phyloP scores from a whole-genome alignment of 139 green algal species.

The Coelastrella sp. region DNA sequence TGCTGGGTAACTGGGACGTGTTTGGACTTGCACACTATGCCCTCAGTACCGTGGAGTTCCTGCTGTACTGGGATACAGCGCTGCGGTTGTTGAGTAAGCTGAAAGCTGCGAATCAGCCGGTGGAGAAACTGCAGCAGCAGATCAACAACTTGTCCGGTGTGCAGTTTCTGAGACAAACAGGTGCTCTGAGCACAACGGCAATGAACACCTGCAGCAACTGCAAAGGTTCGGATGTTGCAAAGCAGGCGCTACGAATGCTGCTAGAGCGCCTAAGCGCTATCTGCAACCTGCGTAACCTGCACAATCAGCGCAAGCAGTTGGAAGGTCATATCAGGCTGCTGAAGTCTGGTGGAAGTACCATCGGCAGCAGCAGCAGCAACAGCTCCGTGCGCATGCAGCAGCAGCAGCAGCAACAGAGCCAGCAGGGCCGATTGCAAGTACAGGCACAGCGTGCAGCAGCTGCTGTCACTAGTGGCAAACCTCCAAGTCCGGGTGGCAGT shows the following conservation, averaged over 20 bases:
- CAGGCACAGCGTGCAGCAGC: slow-evolving; percentile 7
- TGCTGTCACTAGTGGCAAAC: slow-evolving; percentile 7
- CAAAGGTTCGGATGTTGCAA: slow-evolving; percentile 34
- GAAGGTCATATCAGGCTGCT: background rate
- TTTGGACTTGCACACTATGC: slow-evolving; percentile 43
- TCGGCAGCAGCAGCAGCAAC: background rate
- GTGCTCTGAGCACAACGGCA: background rate
- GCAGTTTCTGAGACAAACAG: slow-evolving; percentile 20
- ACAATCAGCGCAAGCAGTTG: slow-evolving; percentile 24
- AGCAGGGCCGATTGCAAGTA: background rate
- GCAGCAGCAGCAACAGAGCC: slow-evolving; percentile 14
- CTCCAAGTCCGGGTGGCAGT: background rate
- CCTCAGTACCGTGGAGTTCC: slow-evolving; percentile 19
- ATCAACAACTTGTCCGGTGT: background rate
- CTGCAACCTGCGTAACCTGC: slow-evolving; percentile 26
- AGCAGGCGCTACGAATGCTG: slow-evolving; percentile 47
- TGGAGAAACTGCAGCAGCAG: slow-evolving; percentile 4
- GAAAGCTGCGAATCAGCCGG: background rate
- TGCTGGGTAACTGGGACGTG: slow-evolving; percentile 21
- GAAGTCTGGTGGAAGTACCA: slow-evolving; percentile 1
- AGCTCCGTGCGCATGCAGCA: background rate
- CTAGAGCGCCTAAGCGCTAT: slow-evolving; percentile 42
- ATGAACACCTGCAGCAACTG: slow-evolving; percentile 4
- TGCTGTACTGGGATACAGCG: slow-evolving; percentile 43
- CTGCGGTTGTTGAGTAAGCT: background rate